Base-by-base conservation (phyloP, 257 asterid genomes). In the Jasminum sambac region DNA sequence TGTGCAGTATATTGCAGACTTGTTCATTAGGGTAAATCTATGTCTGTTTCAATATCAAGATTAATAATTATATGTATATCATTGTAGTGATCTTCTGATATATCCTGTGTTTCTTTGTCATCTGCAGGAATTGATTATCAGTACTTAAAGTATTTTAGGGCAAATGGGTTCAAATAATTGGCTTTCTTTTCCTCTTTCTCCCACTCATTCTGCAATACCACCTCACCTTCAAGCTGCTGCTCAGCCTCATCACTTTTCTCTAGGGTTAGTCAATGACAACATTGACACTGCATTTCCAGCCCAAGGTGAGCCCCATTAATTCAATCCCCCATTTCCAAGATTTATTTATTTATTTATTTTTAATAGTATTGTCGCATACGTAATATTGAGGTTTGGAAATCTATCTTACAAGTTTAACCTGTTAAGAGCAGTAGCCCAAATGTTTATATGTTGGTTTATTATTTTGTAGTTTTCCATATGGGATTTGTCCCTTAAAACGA, bases 171-270 rank as follows among this genome's bases (percentile, higher is more conserved):
- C 96, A 64, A 87, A 87, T 80, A 91, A 91, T 75, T 91, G 97
- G 96, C 91, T 89, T 17, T 86, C 97, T 3, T 90, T 90, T 68
- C 97, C 97, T 57, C 85, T 88, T 48, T 90, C 97, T 16, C 94
- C 97, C 14, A 77, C 90, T 67, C 86, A 74, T 73, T 42, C 88
- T 69, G 60, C 84, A n/a, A 50, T 82, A 38, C 83, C 80, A 11
- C 41, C 80, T 19, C 80, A 81, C 75, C 74, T 80, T 8, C 84
- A 80, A 66, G n/a, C n/a, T n/a, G 68, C 50, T 34, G 77, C 74
- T 73, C 87, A 83, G 23, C 66, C 81, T 76, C 85, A 73, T 44
- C 84, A 81, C 59, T 84, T 84, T 77, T 76, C 88, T 11, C 46
- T 84, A 73, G 88, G 88, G 37, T 69, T 81, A 36, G 81, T 76